These are phyloP conservation scores for Tribonema minus DNA, from an alignment of 108 stramenopile genomes.

Conservation along the genomic window DNA sequence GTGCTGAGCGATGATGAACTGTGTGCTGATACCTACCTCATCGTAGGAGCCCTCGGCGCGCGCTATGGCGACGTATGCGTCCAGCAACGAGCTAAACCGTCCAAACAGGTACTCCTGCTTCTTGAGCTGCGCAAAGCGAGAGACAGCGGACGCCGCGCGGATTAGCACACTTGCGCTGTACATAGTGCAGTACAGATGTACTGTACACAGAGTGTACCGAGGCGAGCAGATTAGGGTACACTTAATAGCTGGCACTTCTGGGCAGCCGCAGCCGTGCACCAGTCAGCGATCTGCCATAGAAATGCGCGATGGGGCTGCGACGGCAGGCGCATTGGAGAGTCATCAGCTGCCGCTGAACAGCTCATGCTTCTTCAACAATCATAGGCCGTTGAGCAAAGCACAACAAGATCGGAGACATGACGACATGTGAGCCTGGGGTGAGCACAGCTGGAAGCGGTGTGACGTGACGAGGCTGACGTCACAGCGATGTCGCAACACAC, in stretches of 20 bases:
- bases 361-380: no score
- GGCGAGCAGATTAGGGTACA: not conserved
- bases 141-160: no score
- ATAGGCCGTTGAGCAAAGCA: no score
- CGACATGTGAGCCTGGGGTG: no score
- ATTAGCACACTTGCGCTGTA: not conserved
- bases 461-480: no score
- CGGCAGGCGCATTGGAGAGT: no score
- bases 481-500: no score
- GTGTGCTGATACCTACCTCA: no score
- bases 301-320: not conserved
- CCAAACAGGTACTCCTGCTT: constrained; percentile 21
- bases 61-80: constrained; percentile 9
- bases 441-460: no score
- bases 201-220: not conserved
- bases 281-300: not conserved
- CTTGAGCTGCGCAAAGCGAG: not conserved
- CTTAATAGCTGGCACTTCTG: not conserved
- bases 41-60: constrained; percentile 18
- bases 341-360: no score
- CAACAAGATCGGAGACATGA: no score
- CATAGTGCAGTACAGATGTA: not conserved
- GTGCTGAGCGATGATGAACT: no score
- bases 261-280: not conserved
- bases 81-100: constrained; percentile 12